Conservation (phyloP, 768 basidiomycete species). For the Xanthoconium purpureum region DNA sequence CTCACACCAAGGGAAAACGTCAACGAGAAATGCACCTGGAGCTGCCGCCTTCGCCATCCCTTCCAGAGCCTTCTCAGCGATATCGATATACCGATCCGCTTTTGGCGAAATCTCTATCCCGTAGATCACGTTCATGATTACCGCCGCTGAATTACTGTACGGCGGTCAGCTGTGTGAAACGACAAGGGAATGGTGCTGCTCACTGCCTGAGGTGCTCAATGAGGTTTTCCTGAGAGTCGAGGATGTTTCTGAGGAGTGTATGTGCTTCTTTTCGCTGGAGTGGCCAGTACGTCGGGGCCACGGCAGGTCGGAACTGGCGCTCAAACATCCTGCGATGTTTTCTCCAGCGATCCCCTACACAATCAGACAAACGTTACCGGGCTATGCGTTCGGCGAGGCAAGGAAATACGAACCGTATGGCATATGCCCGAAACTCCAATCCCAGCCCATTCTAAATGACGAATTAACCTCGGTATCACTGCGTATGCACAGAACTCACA, state of each 20-base stretch:
- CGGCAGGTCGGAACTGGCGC: constrained; percentile 46
- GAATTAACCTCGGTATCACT: constrained; percentile 2
- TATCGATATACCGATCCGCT: constrained; percentile 46
- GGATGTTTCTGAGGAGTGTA: constrained; percentile 42
- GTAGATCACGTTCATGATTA: constrained; percentile 53
- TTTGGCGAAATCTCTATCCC: constrained; percentile 44
- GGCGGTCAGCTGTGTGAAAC: neutral
- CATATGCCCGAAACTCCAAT: constrained; percentile 58
- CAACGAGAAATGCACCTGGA: constrained; percentile 54
- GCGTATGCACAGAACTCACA: constrained; percentile 32
- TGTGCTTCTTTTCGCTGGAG: constrained; percentile 46
- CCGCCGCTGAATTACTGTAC: constrained; percentile 46
- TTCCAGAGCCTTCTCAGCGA: constrained; percentile 51
- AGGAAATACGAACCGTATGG: constrained; percentile 37
- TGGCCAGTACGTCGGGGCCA: constrained; percentile 41
- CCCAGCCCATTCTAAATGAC: constrained; percentile 40
- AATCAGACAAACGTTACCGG: neutral
- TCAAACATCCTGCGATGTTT: constrained; percentile 53
- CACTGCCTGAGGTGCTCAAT: constrained; percentile 51
- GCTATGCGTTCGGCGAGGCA: neutral
- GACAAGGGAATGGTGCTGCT: constrained; percentile 11
- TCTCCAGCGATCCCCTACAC: constrained; percentile 50
- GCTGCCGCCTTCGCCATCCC: constrained; percentile 49
- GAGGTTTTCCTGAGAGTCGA: constrained; percentile 42
- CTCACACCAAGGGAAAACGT: constrained; percentile 44